These are phyloP conservation scores for Basipetospora sp. DNA, from an alignment of 2,329 filamentous ascomycete species.

Conservation along the genomic window DNA sequence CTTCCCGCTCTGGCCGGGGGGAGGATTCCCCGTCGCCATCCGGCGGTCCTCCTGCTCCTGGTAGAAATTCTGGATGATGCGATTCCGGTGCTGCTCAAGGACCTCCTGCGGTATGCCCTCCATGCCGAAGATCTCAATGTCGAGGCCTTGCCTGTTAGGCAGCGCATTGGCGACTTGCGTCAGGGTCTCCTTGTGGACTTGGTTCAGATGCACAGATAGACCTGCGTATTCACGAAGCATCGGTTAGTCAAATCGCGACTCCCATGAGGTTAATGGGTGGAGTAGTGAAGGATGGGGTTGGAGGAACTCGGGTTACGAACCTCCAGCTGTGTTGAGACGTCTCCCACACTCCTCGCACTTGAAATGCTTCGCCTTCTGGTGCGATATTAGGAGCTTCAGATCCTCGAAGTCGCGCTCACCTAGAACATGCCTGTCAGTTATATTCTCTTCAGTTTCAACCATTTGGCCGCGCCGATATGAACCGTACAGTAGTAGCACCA, in stretches of 20 bases:
- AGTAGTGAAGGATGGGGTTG: background rate
- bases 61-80: conserved; percentile 74
- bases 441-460: background rate
- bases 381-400: conserved; percentile 85
- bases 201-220: conserved; percentile 91
- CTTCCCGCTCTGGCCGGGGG: conserved; percentile 49
- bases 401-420: conserved; percentile 95
- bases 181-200: conserved; percentile 91
- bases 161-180: conserved; percentile 83
- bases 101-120: conserved; percentile 86
- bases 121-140: conserved; percentile 96
- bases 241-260: background rate
- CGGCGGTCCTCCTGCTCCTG: conserved; percentile 71
- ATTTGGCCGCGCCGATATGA: background rate
- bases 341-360: conserved; percentile 86
- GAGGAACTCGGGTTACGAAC: conserved; percentile 30
- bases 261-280: background rate
- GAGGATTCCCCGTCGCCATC: conserved; percentile 69
- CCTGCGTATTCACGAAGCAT: conserved; percentile 34
- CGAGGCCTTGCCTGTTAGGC: conserved; percentile 67
- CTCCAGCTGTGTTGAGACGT: conserved; percentile 84
- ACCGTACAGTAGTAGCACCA: conserved; percentile 91
- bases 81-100: conserved; percentile 67
- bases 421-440: conserved; percentile 14
- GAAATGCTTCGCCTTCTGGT: conserved; percentile 99